phyloP scores from a whole-genome alignment of 2,329 filamentous ascomycete genomes.

The Tolypocladium sp. region DNA sequence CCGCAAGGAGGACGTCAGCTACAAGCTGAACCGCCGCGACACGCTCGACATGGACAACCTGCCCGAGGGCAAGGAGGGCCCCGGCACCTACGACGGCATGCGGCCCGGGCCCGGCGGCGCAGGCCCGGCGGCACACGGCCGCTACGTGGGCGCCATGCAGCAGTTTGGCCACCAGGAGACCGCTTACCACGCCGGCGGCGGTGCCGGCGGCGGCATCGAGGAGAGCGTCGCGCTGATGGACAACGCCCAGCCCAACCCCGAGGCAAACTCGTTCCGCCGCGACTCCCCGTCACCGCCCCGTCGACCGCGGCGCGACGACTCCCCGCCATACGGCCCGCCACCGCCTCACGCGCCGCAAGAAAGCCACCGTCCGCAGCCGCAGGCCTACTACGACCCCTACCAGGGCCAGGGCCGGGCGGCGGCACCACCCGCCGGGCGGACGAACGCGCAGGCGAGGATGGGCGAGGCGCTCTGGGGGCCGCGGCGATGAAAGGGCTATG shows the following conservation, averaged over 20 bases:
- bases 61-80: slow-evolving; percentile 15
- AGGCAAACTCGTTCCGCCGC: slow-evolving; percentile 1
- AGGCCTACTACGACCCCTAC: slow-evolving; percentile 2
- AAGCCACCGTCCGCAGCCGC: background rate
- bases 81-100: slow-evolving; percentile 12
- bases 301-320: slow-evolving; percentile 1
- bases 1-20: slow-evolving; percentile 45
- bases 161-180: slow-evolving; percentile 27
- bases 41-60: slow-evolving; percentile 28
- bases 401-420: background rate
- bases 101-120: slow-evolving; percentile 5
- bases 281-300: slow-evolving; percentile 1
- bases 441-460: slow-evolving; percentile 3
- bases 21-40: slow-evolving; percentile 24
- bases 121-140: background rate
- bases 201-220: slow-evolving; percentile 9
- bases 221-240: slow-evolving; percentile 36
- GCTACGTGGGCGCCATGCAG: slow-evolving; percentile 18
- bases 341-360: background rate
- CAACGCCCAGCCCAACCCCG: slow-evolving; percentile 20
- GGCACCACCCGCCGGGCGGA: background rate
- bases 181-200: slow-evolving; percentile 27
- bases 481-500: background rate
- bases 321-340: background rate
- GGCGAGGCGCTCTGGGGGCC: slow-evolving; percentile 8